phyloP scores from a whole-genome alignment of 2,329 filamentous ascomycete species.

The Sphaerulina vaccinii region DNA sequence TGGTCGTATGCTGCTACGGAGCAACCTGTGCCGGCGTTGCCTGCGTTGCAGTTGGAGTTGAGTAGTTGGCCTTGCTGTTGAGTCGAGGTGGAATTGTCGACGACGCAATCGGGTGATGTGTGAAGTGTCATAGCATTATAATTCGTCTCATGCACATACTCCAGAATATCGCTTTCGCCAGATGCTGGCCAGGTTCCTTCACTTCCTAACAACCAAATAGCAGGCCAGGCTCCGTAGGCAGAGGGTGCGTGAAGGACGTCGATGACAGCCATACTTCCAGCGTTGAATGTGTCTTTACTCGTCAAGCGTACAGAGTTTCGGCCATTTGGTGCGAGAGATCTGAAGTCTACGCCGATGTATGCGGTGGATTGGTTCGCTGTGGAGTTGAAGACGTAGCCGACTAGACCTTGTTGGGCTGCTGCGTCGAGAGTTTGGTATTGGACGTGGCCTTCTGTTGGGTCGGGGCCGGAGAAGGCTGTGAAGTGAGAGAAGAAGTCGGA shows the following conservation, averaged over 20 bases:
- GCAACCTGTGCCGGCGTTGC: constrained; percentile 48
- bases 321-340: constrained; percentile 37
- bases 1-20: constrained; percentile 50
- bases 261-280: constrained; percentile 50
- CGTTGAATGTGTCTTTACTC: constrained; percentile 48
- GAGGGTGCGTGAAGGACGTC: constrained; percentile 55
- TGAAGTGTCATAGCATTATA: constrained; percentile 50
- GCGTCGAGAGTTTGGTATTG: constrained; percentile 21
- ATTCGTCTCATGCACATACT: constrained; percentile 46
- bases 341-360: constrained; percentile 49
- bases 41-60: constrained; percentile 33
- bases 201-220: constrained; percentile 44
- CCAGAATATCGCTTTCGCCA: constrained; percentile 52
- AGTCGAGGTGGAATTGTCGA: constrained; percentile 37
- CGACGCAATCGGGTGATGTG: constrained; percentile 45
- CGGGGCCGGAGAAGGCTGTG: constrained; percentile 43
- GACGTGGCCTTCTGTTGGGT: constrained; percentile 46
- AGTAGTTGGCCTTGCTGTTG: constrained; percentile 25
- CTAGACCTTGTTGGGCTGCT: constrained; percentile 41
- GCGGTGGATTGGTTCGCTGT: constrained; percentile 36
- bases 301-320: constrained; percentile 50
- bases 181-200: constrained; percentile 39
- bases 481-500: constrained; percentile 47
- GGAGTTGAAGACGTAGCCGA: constrained; percentile 44
- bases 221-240: constrained; percentile 54